phyloP scores from a whole-genome alignment of 225 moss, liverwort and hornwort genomes.

The Lunularia cruciata region DNA sequence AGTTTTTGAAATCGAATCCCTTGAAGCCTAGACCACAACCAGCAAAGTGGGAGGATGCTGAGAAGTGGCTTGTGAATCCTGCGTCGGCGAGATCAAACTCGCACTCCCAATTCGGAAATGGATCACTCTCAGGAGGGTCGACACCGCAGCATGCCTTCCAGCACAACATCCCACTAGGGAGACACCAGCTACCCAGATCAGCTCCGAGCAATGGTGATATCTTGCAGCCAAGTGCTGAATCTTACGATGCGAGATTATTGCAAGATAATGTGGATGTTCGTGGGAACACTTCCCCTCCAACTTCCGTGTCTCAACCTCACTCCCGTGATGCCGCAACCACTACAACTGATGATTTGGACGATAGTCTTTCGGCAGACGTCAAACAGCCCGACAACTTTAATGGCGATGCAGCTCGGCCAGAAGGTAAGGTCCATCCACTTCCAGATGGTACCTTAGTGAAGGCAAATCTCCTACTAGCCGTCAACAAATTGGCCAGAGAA shows the following conservation, averaged over 20 bases:
- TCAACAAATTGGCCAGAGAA: conserved; percentile 17
- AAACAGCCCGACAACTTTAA: conserved; percentile 10
- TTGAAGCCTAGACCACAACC: conserved; percentile 43
- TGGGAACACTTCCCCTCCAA: conserved; percentile 19
- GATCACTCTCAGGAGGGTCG: conserved; percentile 30
- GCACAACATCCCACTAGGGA: conserved; percentile 9
- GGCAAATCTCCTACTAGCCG: conserved; percentile 4
- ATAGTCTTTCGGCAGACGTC: conserved; percentile 15
- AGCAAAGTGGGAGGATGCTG: conserved; percentile 55
- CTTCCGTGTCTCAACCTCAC: conserved; percentile 5
- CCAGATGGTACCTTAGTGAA: conserved; percentile 20
- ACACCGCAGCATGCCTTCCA: conserved; percentile 41
- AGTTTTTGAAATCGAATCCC: conserved; percentile 46
- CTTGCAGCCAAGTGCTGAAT: conserved; percentile 19
- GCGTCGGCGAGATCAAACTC: conserved; percentile 27
- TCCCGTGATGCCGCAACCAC: conserved; percentile 22
- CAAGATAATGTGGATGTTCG: conserved; percentile 24
- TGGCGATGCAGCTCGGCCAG: conserved; percentile 26
- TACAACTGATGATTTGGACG: conserved; percentile 15
- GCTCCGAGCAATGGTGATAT: conserved; percentile 28
- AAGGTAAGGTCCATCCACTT: conserved; percentile 28
- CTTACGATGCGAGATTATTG: conserved; percentile 27
- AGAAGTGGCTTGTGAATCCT: conserved; percentile 49
- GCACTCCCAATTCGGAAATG: conserved; percentile 24
- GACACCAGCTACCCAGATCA: conserved; percentile 28